Conservation (phyloP, 2,329 filamentous ascomycete genomes). For the Xenoacremonium recifei region DNA sequence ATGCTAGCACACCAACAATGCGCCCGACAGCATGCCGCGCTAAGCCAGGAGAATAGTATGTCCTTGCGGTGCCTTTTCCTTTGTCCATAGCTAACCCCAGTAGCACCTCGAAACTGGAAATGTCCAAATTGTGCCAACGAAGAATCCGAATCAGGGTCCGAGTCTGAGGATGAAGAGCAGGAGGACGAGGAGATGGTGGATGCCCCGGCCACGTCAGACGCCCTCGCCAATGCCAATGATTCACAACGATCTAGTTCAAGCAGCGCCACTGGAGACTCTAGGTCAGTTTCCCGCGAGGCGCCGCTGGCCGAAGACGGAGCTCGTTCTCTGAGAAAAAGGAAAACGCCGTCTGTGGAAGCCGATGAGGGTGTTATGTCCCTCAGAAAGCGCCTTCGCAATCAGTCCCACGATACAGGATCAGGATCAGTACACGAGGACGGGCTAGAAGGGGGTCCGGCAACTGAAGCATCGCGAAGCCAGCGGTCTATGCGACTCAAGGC, state of each 20-base stretch:
- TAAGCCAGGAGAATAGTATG: slow-evolving; percentile 34
- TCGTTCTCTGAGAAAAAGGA: slow-evolving; percentile 78
- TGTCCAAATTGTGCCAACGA: slow-evolving; percentile 48
- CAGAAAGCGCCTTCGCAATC: slow-evolving; percentile 54
- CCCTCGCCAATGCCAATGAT: slow-evolving; percentile 13
- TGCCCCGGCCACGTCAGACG: slow-evolving; percentile 23
- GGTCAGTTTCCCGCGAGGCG: slow-evolving; percentile 11
- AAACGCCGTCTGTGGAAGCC: slow-evolving; percentile 69
- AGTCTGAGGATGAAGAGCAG: slow-evolving; percentile 27
- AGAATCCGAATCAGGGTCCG: slow-evolving; percentile 30
- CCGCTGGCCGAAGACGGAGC: slow-evolving; percentile 53
- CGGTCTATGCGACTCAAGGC: slow-evolving; percentile 59
- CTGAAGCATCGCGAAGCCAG: slow-evolving; percentile 28
- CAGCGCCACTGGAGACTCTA: slow-evolving; percentile 10
- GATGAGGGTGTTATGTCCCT: slow-evolving; percentile 53
- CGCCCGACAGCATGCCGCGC: slow-evolving; percentile 62
- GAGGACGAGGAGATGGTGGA: slow-evolving; percentile 25
- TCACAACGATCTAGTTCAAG: slow-evolving; percentile 2
- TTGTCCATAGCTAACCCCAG: slow-evolving; percentile 6
- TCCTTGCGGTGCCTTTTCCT: not conserved
- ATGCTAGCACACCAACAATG: slow-evolving; percentile 85
- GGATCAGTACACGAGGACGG: slow-evolving; percentile 35
- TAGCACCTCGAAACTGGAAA: slow-evolving; percentile 47
- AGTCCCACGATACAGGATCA: slow-evolving; percentile 41
- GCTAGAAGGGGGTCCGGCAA: slow-evolving; percentile 24